Evolutionary conservation across 768 basidiomycete genomes (phyloP).

Genomic region (Phanerochaete carnosa): DNA sequence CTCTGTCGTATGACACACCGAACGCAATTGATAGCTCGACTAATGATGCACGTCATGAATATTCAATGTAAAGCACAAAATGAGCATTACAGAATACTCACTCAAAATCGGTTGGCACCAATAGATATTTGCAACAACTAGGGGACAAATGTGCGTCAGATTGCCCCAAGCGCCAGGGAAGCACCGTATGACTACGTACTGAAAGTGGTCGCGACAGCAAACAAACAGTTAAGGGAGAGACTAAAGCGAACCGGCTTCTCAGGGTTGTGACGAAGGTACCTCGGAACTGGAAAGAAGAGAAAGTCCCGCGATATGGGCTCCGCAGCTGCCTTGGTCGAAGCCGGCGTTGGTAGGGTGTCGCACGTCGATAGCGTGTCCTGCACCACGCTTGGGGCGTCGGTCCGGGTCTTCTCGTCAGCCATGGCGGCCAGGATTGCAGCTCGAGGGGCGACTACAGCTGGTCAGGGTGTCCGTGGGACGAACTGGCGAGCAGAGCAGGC

Average conservation of each 20-base stretch:
- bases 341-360: neutral
- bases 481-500: neutral
- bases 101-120: conserved; percentile 82
- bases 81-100: conserved; percentile 20
- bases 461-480: too few relatives aligned
- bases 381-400: too few relatives aligned
- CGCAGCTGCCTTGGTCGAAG: neutral
- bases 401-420: neutral
- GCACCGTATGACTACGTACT: too few relatives aligned
- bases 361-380: neutral
- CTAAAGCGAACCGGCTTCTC: conserved; percentile 51
- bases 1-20: conserved; percentile 31
- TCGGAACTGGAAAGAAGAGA: conserved; percentile 62
- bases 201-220: conserved; percentile 66
- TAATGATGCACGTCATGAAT: too few relatives aligned
- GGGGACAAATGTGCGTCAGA: neutral
- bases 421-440: neutral
- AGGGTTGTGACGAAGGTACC: conserved; percentile 44
- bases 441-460: too few relatives aligned
- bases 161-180: neutral
- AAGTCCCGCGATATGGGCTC: conserved; percentile 39
- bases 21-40: conserved; percentile 33
- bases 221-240: conserved; percentile 48
- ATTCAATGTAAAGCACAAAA: conserved; percentile 20
- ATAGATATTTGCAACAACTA: conserved; percentile 74